A percentile compares a stretch with the other conserved stretches of the same genome.
Evolutionary conservation across 2,329 filamentous ascomycete species (phyloP).

Genomic region (Arthrobotrys sphaeroides): DNA sequence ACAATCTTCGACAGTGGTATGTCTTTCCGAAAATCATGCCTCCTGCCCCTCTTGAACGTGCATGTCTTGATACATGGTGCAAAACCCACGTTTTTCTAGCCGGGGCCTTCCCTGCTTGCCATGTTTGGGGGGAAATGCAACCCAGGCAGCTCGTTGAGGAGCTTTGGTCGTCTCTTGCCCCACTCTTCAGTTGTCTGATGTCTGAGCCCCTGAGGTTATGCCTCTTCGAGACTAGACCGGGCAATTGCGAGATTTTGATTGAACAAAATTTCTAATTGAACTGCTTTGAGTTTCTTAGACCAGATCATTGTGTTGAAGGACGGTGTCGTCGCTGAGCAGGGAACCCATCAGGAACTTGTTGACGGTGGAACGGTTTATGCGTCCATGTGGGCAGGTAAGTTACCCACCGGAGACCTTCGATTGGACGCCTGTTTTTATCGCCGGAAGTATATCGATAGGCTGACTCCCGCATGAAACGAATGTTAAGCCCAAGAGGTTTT

Average conservation of each 20-base stretch:
- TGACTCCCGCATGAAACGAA: constrained; percentile 27
- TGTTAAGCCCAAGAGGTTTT: constrained; percentile 49
- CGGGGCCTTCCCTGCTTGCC: constrained; percentile 33
- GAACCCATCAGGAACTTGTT: constrained; percentile 85
- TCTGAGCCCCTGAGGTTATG: constrained; percentile 40
- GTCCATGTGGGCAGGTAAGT: constrained; percentile 87
- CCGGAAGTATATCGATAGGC: constrained; percentile 46
- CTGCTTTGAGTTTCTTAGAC: constrained; percentile 63
- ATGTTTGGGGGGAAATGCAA: constrained; percentile 38
- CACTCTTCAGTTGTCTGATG: constrained; percentile 20
- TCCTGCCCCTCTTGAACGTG: constrained; percentile 15
- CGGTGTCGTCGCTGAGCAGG: constrained; percentile 83
- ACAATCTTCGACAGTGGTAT: constrained; percentile 85
- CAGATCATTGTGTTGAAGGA: constrained; percentile 89
- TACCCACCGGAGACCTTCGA: background rate
- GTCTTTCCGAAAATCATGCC: constrained; percentile 27
- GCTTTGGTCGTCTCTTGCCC: constrained; percentile 32
- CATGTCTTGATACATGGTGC: constrained; percentile 33
- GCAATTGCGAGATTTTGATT: constrained; percentile 46
- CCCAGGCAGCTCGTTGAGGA: constrained; percentile 22
- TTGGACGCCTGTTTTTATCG: constrained; percentile 1
- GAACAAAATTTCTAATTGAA: constrained; percentile 18
- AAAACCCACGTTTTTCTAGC: constrained; percentile 46
- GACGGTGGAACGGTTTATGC: constrained; percentile 82
- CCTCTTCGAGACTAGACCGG: constrained; percentile 36